Conservation (phyloP, 768 basidiomycete genomes). For the Termitomyces sp. region DNA sequence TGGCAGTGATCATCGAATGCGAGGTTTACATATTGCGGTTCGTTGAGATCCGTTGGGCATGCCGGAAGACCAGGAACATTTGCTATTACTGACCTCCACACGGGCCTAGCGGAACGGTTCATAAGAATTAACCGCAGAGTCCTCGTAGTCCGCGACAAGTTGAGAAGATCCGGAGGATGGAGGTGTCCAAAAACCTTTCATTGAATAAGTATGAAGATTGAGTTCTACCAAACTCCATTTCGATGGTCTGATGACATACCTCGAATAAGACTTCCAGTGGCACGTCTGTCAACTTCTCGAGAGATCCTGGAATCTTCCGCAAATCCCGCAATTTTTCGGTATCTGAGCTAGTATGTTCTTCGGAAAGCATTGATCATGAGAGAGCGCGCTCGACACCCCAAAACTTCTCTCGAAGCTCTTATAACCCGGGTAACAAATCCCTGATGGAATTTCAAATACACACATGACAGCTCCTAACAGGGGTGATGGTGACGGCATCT, state of each 20-base stretch:
- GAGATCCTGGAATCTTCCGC: neutral
- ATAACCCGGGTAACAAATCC: slow-evolving; percentile 1
- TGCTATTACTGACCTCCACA: slow-evolving; percentile 33
- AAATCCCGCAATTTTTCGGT: neutral
- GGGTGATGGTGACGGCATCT: neutral
- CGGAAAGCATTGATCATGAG: neutral
- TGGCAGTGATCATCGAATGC: slow-evolving; percentile 42
- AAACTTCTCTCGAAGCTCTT: neutral
- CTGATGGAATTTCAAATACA: neutral
- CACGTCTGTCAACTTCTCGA: slow-evolving; percentile 10
- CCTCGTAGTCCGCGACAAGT: slow-evolving; percentile 40
- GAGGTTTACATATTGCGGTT: slow-evolving; percentile 43
- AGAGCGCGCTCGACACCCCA: neutral
- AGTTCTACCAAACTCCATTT: neutral
- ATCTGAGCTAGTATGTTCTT: neutral
- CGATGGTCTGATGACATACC: slow-evolving; percentile 13
- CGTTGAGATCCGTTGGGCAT: slow-evolving; percentile 41
- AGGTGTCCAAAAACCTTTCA: slow-evolving; percentile 41
- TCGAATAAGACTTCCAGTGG: slow-evolving; percentile 30
- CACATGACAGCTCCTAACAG: neutral
- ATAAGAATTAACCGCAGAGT: slow-evolving; percentile 37
- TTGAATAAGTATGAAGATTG: neutral
- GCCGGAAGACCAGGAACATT: slow-evolving; percentile 33
- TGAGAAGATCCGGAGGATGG: slow-evolving; percentile 41
- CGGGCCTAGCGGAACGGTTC: slow-evolving; percentile 26